Percentiles rank a stretch among this genome's conserved stretches.
phyloP scores from a whole-genome alignment of 371 early-diverging fungal species.

The Encephalitozoon intestinalis region DNA sequence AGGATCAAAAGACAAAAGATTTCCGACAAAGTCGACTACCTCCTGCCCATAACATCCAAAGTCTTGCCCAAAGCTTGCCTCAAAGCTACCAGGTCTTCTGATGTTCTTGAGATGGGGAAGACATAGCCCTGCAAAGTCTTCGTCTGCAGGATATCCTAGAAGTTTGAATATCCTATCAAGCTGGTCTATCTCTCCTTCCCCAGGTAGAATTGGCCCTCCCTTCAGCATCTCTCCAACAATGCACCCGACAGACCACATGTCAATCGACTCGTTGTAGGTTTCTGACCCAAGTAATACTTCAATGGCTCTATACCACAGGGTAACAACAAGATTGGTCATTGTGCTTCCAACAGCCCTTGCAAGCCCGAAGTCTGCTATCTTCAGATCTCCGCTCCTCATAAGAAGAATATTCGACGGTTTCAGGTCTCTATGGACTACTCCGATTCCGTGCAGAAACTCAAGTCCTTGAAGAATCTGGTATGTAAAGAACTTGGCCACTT shows the following conservation, averaged over 20 bases:
- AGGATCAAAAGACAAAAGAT: background rate
- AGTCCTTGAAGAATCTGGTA: conserved; percentile 31
- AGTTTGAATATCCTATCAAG: background rate
- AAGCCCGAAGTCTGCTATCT: conserved; percentile 98
- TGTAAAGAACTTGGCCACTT: background rate
- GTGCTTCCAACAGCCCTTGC: background rate
- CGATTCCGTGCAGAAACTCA: conserved; percentile 21
- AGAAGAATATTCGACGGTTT: conserved; percentile 95
- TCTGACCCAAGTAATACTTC: conserved; percentile 10
- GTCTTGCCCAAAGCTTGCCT: background rate
- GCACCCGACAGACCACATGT: conserved; percentile 67
- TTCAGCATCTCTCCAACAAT: conserved; percentile 71
- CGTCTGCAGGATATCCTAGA: background rate
- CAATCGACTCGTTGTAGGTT: conserved; percentile 2
- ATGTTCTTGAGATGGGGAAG: conserved; percentile 7
- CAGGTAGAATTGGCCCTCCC: conserved; percentile 13
- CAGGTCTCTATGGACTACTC: conserved; percentile 85
- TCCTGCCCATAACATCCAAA: background rate
- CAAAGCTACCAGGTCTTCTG: background rate
- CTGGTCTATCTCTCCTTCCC: conserved; percentile 14
- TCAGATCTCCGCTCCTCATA: conserved; percentile 73
- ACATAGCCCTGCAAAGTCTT: background rate
- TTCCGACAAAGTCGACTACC: background rate
- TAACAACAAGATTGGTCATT: conserved; percentile 24
- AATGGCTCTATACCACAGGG: conserved; percentile 19